Conservation (phyloP, 306 rosid genomes). For the Dicorynia guianensis region DNA sequence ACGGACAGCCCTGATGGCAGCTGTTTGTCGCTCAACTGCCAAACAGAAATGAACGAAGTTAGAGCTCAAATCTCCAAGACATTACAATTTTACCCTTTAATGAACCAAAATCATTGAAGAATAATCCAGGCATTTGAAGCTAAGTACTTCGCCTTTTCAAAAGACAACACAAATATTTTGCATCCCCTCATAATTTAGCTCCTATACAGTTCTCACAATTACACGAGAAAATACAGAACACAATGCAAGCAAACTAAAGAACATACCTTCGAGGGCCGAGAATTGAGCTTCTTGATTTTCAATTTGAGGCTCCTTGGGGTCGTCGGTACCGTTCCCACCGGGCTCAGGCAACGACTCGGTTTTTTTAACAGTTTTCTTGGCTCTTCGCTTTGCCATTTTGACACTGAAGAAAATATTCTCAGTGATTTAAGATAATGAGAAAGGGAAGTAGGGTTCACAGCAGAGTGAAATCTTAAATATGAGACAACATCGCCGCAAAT, state of each 20-base stretch:
- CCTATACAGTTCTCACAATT: too few species aligned
- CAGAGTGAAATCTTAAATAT: background rate
- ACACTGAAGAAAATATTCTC: constrained; percentile 7
- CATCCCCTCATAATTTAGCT: background rate
- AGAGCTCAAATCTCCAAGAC: background rate
- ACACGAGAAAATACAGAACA: too few species aligned
- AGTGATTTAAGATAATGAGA: background rate
- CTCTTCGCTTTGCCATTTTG: constrained; percentile 65
- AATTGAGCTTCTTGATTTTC: constrained; percentile 48
- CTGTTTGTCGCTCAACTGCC: constrained; percentile 54
- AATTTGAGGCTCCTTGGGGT: constrained; percentile 35
- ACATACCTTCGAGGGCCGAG: constrained; percentile 62
- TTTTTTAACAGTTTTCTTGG: constrained; percentile 45
- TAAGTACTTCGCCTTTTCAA: background rate
- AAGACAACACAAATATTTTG: background rate
- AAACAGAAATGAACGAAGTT: background rate
- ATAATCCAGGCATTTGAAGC: background rate
- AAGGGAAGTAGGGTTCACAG: background rate
- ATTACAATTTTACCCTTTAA: background rate
- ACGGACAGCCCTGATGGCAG: constrained; percentile 63
- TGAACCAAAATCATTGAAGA: background rate
- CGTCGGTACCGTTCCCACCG: constrained; percentile 21
- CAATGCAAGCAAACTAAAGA: background rate
- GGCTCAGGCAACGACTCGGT: constrained; percentile 28
- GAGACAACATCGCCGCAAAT: background rate